Conservation (phyloP, 2,329 filamentous ascomycete species). For the Pyricularia sp. region DNA sequence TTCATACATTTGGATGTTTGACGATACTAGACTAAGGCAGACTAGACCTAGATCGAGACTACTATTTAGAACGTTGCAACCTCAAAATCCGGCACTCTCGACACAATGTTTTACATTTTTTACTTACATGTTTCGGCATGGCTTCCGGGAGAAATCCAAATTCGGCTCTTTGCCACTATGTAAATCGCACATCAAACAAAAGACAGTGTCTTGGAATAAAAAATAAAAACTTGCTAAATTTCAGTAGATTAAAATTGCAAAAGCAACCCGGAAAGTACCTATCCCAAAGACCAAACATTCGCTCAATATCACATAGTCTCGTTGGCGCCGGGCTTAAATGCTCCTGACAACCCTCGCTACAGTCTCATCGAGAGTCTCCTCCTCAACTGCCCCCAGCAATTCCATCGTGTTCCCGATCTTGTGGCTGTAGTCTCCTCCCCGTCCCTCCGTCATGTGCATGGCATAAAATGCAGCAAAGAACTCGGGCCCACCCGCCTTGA, state of each 20-base stretch:
- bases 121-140: too few relatives aligned
- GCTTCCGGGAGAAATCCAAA: too few relatives aligned
- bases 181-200: too few relatives aligned
- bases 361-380: conserved; percentile 1
- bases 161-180: too few relatives aligned
- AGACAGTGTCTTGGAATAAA: too few relatives aligned
- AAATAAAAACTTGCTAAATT: too few relatives aligned
- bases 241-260: background rate
- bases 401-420: conserved; percentile 2
- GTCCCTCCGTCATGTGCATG: conserved; percentile 1
- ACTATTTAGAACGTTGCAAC: too few relatives aligned
- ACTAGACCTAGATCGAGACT: too few relatives aligned
- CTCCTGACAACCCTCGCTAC: background rate
- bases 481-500: background rate
- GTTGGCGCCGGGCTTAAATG: background rate
- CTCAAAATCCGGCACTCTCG: too few relatives aligned
- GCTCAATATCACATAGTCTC: background rate
- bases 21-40: background rate
- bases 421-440: background rate
- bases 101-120: too few relatives aligned
- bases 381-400: conserved; percentile 1
- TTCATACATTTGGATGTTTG: background rate
- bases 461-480: background rate
- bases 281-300: background rate
- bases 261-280: background rate